A percentile compares a stretch with the other conserved stretches of the same genome.
phyloP scores from a whole-genome alignment of 306 rosid species.

The Parietaria judaica region DNA sequence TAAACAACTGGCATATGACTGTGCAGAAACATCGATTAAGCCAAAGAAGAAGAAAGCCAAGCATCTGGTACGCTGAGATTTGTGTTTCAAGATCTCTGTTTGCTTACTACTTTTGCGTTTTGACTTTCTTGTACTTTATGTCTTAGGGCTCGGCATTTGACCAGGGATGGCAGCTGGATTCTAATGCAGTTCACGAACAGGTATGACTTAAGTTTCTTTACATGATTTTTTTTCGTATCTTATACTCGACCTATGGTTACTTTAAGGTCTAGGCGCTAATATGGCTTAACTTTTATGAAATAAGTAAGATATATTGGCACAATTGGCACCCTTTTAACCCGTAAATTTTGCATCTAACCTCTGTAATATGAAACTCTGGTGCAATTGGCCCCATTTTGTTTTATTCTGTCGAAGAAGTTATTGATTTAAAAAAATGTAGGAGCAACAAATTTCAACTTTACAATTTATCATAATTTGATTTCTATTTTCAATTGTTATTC shows the following conservation, averaged over 20 bases:
- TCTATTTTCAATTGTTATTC: too few species aligned
- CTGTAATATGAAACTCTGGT: too few species aligned
- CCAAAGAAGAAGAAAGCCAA: conserved; percentile 88
- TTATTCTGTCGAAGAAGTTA: too few species aligned
- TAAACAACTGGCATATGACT: conserved; percentile 65
- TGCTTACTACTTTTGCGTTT: conserved; percentile 12
- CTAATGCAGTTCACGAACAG: conserved; percentile 58
- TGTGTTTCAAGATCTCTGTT: conserved; percentile 17
- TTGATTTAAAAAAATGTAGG: too few species aligned
- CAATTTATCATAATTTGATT: too few species aligned
- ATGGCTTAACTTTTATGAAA: too few species aligned
- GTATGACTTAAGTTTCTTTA: conserved; percentile 25
- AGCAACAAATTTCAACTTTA: too few species aligned
- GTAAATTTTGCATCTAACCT: too few species aligned
- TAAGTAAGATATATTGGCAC: neutral
- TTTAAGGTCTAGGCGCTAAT: too few species aligned
- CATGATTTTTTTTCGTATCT: neutral
- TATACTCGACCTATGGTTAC: neutral
- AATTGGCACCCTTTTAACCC: too few species aligned
- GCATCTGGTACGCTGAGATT: conserved; percentile 50
- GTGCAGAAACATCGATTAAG: conserved; percentile 83
- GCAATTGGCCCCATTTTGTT: too few species aligned
- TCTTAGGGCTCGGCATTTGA: conserved; percentile 72
- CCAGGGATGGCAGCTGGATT: conserved; percentile 85
- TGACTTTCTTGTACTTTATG: conserved; percentile 24